Conservation (phyloP, 176 grass and related monocot genomes). For the Oryza rufipogon region DNA sequence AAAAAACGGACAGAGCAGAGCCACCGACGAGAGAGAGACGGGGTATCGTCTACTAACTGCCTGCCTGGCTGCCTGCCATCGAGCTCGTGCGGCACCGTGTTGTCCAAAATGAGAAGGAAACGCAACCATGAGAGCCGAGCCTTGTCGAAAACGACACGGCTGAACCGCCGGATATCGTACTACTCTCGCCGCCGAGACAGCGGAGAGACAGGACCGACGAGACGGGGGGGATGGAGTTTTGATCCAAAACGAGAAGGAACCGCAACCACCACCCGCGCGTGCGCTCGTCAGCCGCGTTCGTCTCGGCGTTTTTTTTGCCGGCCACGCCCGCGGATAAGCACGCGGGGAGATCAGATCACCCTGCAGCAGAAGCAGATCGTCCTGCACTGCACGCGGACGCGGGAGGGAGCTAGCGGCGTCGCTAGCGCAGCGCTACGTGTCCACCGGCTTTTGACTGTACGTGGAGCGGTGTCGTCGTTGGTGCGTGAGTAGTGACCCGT, state of each 20-base stretch:
- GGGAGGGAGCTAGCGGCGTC: neutral
- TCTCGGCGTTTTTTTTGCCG: slow-evolving; percentile 14
- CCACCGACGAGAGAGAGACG: neutral
- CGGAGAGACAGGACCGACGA: neutral
- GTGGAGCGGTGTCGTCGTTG: neutral
- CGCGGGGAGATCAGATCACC: slow-evolving; percentile 7
- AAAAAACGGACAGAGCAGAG: no score
- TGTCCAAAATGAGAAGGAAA: slow-evolving; percentile 20
- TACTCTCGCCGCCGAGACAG: neutral
- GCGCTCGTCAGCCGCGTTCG: neutral
- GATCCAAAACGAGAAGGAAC: slow-evolving; percentile 23
- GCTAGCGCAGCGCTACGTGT: neutral
- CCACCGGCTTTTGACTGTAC: slow-evolving; percentile 15
- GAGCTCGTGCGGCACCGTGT: neutral
- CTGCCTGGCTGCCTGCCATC: no score
- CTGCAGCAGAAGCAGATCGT: no score
- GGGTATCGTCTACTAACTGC: no score
- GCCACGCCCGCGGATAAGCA: slow-evolving; percentile 9
- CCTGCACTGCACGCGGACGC: neutral
- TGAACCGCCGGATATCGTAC: neutral
- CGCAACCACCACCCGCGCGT: neutral
- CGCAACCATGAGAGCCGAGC: neutral
- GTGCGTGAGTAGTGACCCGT: neutral
- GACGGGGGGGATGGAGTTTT: neutral
- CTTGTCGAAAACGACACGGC: slow-evolving; percentile 1